Percentiles rank a stretch among this genome's conserved stretches.
Conservation (phyloP, 2,329 filamentous ascomycete genomes). For the Fusarium sp. region DNA sequence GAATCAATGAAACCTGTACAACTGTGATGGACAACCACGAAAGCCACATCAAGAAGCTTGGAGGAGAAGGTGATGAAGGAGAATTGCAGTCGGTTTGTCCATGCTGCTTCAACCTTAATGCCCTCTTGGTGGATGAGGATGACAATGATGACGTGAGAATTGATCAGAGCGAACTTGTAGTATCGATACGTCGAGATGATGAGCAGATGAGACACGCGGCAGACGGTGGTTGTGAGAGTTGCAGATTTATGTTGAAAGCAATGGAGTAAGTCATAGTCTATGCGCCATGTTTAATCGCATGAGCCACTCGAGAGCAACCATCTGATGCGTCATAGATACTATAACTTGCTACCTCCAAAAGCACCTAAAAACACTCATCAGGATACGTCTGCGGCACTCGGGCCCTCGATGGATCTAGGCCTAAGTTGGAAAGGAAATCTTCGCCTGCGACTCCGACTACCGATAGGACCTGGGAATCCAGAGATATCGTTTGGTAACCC, state of each 20-base stretch:
- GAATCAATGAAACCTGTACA: not conserved
- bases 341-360: not conserved
- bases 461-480: constrained; percentile 22
- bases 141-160: constrained; percentile 3
- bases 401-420: not conserved
- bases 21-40: not conserved
- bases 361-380: not conserved
- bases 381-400: too few relatives aligned
- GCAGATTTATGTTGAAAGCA: constrained; percentile 13
- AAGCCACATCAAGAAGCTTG: not conserved
- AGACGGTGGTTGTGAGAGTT: constrained; percentile 14
- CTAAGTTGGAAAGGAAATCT: not conserved
- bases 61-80: too few relatives aligned
- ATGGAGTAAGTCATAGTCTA: not conserved
- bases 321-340: not conserved
- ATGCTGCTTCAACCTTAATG: constrained; percentile 25
- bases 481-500: constrained; percentile 16
- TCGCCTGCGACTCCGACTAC: constrained; percentile 7
- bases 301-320: not conserved
- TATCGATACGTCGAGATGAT: constrained; percentile 1
- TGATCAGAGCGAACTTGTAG: not conserved
- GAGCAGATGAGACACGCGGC: not conserved
- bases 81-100: not conserved
- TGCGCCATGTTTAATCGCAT: too few relatives aligned
- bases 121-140: not conserved